Base-by-base conservation (phyloP, 441 rosid genomes). In the Sinapis alba region DNA sequence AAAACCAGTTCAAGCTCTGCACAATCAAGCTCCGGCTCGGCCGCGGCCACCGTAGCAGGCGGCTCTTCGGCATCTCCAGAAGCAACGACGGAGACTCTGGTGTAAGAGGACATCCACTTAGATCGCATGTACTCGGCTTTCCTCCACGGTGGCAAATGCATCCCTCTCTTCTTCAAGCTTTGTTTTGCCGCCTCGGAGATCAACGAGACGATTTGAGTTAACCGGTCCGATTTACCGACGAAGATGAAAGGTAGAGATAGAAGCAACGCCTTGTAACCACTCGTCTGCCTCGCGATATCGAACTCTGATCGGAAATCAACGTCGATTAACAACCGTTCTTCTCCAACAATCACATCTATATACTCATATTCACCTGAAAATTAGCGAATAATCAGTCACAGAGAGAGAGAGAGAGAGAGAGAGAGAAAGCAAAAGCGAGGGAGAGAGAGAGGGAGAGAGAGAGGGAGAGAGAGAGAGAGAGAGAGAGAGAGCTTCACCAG, bases 141-240 rank as follows among this genome's bases (percentile, higher is more conserved):
- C 65, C 98, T 87, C 98, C 97, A 95, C 0, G 97, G 99, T 56
- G 97, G 92, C 6, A 93, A 71, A 78, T 87, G 95, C 97, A 95
- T 91, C 18, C 95, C 97, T 82, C 87, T 95, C 91, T 89, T 95
- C 88, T 84, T 93, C 84, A 95, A 78, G 78, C 98, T 95, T 80
- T 83, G 93, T 62, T 82, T 89, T 6, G 94, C 98, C 27, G 91
- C 99, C 82, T 93, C 98, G 36, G 98, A 88, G 13, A 93, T 85
- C 72, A 95, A 72, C 11, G 87, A 72, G 15, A 95, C 86, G 71
- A 95, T 88, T 85, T 87, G 94, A 2, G 84, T 82, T 0, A 95
- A 79, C 76, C 98, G 91, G 27, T 91, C 97, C 20, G 91, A 47
- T 83, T 89, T 93, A 0, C 99, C 98, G 80, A 91, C 90, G 83